Base-by-base conservation (phyloP, 305 asterid species). In the Rubia tinctorum region DNA sequence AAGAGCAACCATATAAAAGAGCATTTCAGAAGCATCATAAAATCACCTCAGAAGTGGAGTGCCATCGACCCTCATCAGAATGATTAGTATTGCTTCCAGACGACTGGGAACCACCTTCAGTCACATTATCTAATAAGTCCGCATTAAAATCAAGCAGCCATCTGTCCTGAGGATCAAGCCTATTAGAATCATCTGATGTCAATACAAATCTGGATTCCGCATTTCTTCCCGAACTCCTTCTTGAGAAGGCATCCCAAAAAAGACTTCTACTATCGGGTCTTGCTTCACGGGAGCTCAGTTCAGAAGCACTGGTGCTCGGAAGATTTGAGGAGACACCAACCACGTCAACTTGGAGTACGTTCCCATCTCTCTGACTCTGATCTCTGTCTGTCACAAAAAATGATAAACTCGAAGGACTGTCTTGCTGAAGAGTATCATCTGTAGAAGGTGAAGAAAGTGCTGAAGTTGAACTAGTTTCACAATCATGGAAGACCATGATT, bases 161-260 rank as follows among this genome's bases (percentile, higher is more conserved):
- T 78, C 96, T 78, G 82, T 82, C 96, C 68, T 77, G 87, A 78
- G 83, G 73, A 76, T 88, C 86, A 56, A 84, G 67, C 78, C 71
- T 72, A 73, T 86, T 87, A 81, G 90, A 73, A 80, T 75, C 83
- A 80, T 82, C 85, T 47, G 90, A 81, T 39, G 96, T 78, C 51
- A 84, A 83, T 22, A 70, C 66, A 72, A 78, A 79, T 79, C 85
- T 84, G 37, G 89, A 81, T 56, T 90, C 88, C 34, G 83, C 63
- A 74, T 81, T 85, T 79, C 96, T 85, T 84, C 98, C 85, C 59
- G 93, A 88, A 81, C 81, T 75, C 67, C 89, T 85, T 47, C 89
- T 85, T 47, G 97, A 85, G 77, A 90, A 92, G 61, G 98, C 89
- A 80, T 91, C 97, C 97, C 92, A 86, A 75, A 91, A 94, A 75